A percentile compares a stretch with the other conserved stretches of the same genome.
phyloP scores from a whole-genome alignment of 2,329 filamentous ascomycete species.

The Cercospora sp. region DNA sequence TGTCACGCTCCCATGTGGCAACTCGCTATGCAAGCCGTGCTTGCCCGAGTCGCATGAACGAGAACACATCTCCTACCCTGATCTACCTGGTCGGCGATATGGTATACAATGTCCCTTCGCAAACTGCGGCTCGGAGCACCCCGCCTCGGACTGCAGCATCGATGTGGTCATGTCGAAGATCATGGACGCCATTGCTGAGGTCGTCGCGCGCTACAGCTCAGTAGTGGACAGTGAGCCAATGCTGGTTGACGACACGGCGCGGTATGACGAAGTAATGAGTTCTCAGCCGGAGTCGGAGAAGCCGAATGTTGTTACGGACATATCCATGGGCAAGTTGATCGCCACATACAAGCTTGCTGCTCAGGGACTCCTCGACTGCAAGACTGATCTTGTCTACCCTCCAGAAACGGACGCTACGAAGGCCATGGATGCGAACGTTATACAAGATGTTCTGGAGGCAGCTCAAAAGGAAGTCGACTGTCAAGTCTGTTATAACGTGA shows the following conservation, averaged over 20 bases:
- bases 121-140: slow-evolving; percentile 69
- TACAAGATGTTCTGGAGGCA: slow-evolving; percentile 61
- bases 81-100: slow-evolving; percentile 62
- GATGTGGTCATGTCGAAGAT: slow-evolving; percentile 77
- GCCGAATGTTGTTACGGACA: slow-evolving; percentile 43
- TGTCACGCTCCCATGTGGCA: slow-evolving; percentile 77
- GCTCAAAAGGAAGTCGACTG: slow-evolving; percentile 76
- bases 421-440: slow-evolving; percentile 50
- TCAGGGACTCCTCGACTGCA: slow-evolving; percentile 60
- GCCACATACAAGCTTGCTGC: slow-evolving; percentile 68
- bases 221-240: slow-evolving; percentile 39
- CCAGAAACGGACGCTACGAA: slow-evolving; percentile 41
- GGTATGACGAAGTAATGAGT: slow-evolving; percentile 39
- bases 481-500: slow-evolving; percentile 80
- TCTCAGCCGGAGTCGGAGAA: slow-evolving; percentile 39
- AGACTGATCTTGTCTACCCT: slow-evolving; percentile 34
- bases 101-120: slow-evolving; percentile 74
- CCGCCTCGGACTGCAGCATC: slow-evolving; percentile 70
- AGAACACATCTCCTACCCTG: slow-evolving; percentile 74
- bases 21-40: slow-evolving; percentile 73
- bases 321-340: slow-evolving; percentile 61
- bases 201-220: slow-evolving; percentile 49
- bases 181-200: slow-evolving; percentile 59
- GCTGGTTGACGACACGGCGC: slow-evolving; percentile 45
- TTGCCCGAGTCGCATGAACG: slow-evolving; percentile 67